Base-by-base conservation (phyloP, 83 land plant species). In the Thuja plicata region DNA sequence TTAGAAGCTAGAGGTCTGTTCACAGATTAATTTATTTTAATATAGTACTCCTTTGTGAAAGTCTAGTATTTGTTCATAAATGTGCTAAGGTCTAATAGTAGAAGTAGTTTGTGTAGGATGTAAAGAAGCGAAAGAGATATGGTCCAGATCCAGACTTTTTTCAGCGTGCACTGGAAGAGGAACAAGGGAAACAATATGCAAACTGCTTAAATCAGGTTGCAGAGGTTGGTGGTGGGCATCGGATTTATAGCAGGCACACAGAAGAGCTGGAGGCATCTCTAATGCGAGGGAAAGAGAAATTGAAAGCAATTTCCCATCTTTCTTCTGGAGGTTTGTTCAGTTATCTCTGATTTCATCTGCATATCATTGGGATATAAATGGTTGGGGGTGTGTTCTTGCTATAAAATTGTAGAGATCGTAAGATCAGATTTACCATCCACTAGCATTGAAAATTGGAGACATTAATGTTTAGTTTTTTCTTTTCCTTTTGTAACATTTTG, bases 131-230 rank as follows among this genome's bases (percentile, higher is more conserved):
- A 73, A 89, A 90, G 87, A 83, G 92, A 55, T 91, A 91, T 88
- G 92, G 92, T 30, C 87, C 89, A 77, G 80, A 91, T 88, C 92
- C 92, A 62, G 35, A 52, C 30, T 89, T 89, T 90, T n/a, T 90
- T 46, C 87, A 84, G 54, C 48, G 84, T 24, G 62, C 71, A 86
- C 60, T 89, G 43, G 90, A 48, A 30, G 91, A 89, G 88, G 86
- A 66, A 50, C 78, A 89, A 57, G 85, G 77, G 40, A 46, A 40
- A 35, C 9, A 83, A 48, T 45, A 50, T n/a, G n/a, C 60, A 84
- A 38, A 88, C 21, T 24, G 24, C 50, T 70, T 48, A 87, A 54
- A 89, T 35, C 57, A 83, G 79, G 60, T 55, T 46, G 1, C 57
- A 87, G 52, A 84, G 54, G 41, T 62, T 82, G 34, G 30, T 45